These are phyloP conservation scores for Plasmodium billcollinsi DNA, from an alignment of 169 alveolate genomes.

Conservation along the genomic window DNA sequence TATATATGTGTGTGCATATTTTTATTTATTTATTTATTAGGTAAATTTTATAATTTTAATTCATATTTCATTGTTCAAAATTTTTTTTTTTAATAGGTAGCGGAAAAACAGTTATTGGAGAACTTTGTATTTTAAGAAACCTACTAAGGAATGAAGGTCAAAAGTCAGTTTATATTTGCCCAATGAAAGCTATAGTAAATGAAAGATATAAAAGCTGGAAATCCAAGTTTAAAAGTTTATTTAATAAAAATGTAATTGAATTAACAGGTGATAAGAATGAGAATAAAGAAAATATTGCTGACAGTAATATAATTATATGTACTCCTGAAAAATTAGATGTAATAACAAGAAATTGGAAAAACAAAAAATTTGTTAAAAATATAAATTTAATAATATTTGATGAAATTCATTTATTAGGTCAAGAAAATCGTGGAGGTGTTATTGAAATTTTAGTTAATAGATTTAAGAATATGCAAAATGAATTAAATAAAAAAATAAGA, in stretches of 20 bases:
- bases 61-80: no score
- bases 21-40: neutral
- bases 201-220: constrained; percentile 94
- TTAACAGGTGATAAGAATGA: constrained; percentile 98
- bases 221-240: constrained; percentile 84
- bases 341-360: constrained; percentile 98
- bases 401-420: constrained; percentile 99
- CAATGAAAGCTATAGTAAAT: constrained; percentile 97
- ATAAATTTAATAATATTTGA: constrained; percentile 97
- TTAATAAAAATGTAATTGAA: constrained; percentile 94
- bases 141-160: constrained; percentile 87
- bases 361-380: constrained; percentile 92
- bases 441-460: constrained; percentile 98
- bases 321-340: constrained; percentile 99
- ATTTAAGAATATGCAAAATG: constrained; percentile 94
- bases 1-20: constrained; percentile 2
- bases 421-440: constrained; percentile 97
- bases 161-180: constrained; percentile 98
- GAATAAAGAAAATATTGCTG: constrained; percentile 88
- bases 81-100: constrained; percentile 80
- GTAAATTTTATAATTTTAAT: neutral
- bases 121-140: constrained; percentile 95
- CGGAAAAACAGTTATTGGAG: constrained; percentile 98
- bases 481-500: constrained; percentile 92
- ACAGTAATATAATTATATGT: constrained; percentile 95